Conservation (phyloP, 805 yeast genomes). For the Cyberlindnera samutprakarnensis region DNA sequence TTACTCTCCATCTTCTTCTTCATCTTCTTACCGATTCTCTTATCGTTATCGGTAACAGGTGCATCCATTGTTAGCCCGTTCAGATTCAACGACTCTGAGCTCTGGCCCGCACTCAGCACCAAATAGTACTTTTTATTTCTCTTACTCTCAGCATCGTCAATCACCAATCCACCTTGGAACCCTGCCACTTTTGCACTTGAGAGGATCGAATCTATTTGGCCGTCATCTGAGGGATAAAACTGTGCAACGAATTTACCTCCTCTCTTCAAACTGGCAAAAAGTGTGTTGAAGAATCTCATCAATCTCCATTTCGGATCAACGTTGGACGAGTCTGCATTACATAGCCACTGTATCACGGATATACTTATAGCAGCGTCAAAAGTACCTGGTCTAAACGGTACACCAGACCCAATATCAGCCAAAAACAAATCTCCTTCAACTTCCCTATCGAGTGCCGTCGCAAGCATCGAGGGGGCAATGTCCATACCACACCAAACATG, state of each 20-base stretch:
- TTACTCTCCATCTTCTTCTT: slow-evolving; percentile 55
- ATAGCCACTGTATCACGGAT: slow-evolving; percentile 95
- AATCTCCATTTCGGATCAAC: slow-evolving; percentile 82
- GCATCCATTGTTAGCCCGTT: slow-evolving; percentile 78
- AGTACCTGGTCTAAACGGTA: slow-evolving; percentile 93
- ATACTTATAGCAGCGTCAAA: slow-evolving; percentile 96
- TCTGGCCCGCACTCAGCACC: slow-evolving; percentile 79
- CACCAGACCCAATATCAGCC: slow-evolving; percentile 89
- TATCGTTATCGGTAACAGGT: slow-evolving; percentile 23
- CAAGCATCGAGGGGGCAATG: slow-evolving; percentile 92
- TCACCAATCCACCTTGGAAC: slow-evolving; percentile 90
- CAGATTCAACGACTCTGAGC: slow-evolving; percentile 69
- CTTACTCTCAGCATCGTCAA: slow-evolving; percentile 90
- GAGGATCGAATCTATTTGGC: slow-evolving; percentile 70
- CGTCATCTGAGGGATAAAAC: slow-evolving; percentile 89
- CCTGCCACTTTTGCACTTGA: slow-evolving; percentile 90
- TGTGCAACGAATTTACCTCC: slow-evolving; percentile 98
- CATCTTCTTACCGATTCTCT: slow-evolving; percentile 26
- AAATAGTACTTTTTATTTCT: slow-evolving; percentile 86
- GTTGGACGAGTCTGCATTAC: slow-evolving; percentile 83
- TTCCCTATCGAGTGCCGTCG: slow-evolving; percentile 86
- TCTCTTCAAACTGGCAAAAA: slow-evolving; percentile 77
- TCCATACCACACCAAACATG: slow-evolving; percentile 96
- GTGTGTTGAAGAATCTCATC: slow-evolving; percentile 75
- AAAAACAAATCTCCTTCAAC: slow-evolving; percentile 90